Base-by-base conservation (phyloP, 2,329 filamentous ascomycete genomes). In the Ophiocordyceps polyrhachis-furcata region DNA sequence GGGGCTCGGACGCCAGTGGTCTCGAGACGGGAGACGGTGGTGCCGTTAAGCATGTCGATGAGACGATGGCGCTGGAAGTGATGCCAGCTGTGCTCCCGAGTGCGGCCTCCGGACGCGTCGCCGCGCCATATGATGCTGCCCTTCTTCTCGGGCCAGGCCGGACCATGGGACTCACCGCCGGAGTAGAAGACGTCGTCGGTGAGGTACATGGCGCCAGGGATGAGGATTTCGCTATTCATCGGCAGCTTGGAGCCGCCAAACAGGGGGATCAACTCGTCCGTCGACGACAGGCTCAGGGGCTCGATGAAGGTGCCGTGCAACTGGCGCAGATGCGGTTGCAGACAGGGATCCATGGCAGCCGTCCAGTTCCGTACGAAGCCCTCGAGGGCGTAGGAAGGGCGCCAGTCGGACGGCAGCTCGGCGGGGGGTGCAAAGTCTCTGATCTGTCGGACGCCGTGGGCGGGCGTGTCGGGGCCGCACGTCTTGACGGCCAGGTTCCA, bases 31-130 rank as follows among this genome's bases (percentile, higher is more conserved):
- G 57, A 56, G 20, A 79, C 72, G 17, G 65, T 69, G 1, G 75
- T 79, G 9, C 70, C 70, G 52, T 85, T 83, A 42, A 81, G 62
- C 76, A 83, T 80, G 47, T 76, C 67, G 23, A 83, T 64, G 47
- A 84, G 74, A 4, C 81, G 76, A 52, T 82, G 79, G n/a, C 80
- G 75, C 49, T 84, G 80, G 52, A 83, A 81, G 32, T 74, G 71
- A 31, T 67, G 67, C 79, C 80, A 85, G 48, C 72, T 81, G 41
- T 74, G 56, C n/a, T 54, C 52, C 46, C 60, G 61, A 41, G 67
- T 59, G 25, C 66, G 63, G 2, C 76, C 78, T 3, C 77, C 79
- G 8, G 76, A 79, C 3, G 73, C 76, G 2, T 74, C 72, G 41
- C 79, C 79, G 35, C 79, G 74, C 79, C 79, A 83, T 32, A 79